Base-by-base conservation (phyloP, 164 flowering plant genomes). In the Chimonanthus salicifolius region DNA sequence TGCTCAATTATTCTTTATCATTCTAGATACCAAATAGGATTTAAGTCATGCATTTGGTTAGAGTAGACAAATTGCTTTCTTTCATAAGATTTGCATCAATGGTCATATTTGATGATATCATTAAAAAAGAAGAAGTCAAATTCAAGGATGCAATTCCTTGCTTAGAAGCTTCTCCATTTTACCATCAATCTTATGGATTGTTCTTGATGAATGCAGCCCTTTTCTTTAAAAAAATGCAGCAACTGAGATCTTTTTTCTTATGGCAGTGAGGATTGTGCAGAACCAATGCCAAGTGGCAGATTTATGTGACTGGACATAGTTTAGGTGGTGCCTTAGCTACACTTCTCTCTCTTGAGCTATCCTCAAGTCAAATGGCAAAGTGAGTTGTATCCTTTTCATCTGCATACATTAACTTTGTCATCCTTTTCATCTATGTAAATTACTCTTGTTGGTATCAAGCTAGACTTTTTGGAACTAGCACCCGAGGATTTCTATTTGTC, bases 281-380 rank as follows among this genome's bases (percentile, higher is more conserved):
- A 86, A 68, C 78, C 74, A 47, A 73, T 60, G n/a, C 67, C 78
- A 84, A 82, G 74, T 95, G 99, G 99, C 92, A 91, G 76, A 85
- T 93, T 49, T 95, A 88, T 79, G 90, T 87, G 71, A 95, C 99
- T 75, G 99, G 99, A 72, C 99, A 93, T 78, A 95, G 99, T 76
- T 84, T 95, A 78, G 99, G 99, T 75, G 99, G 99, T 79, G 98
- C 99, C 68, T 79, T 95, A 60, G 96, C 99, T 68, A 95, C 99
- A 70, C 89, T 95, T 58, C 94, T 93, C 75, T 88, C 98, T 71
- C 93, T 95, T 69, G 99, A 95, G 77, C 92, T 95, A 75, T 88
- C 92, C 71, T 91, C 97, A 67, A 90, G 97, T 81, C 89, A 88
- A 80, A 80, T 95, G 80, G 92, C 91, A 60, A 91, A 88, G 99